phyloP scores from a whole-genome alignment of 1,284 basidiomycete species.

The Wallemia hederae region DNA sequence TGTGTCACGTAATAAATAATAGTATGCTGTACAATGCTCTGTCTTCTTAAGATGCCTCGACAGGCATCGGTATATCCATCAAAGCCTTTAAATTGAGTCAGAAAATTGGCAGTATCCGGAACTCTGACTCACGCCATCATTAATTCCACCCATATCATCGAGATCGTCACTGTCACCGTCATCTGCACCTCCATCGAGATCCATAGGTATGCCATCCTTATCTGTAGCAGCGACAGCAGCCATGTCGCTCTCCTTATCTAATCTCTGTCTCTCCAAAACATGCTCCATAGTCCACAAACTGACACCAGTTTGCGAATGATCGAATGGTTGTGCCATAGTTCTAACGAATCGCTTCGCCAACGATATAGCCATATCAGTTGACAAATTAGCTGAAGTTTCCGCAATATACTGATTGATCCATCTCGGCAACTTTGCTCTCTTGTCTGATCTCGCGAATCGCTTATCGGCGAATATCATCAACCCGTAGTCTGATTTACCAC shows the following conservation, averaged over 20 bases:
- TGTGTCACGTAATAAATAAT: not conserved
- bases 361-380: constrained; percentile 92
- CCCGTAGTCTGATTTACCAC: constrained; percentile 98
- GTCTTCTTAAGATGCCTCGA: not conserved
- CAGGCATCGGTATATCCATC: not conserved
- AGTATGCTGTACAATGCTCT: too few species aligned
- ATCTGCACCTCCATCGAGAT: not conserved
- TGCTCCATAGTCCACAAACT: constrained; percentile 81
- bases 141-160: not conserved
- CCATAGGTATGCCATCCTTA: not conserved
- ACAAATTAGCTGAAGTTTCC: constrained; percentile 83
- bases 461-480: constrained; percentile 99
- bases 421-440: constrained; percentile 79
- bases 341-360: constrained; percentile 91
- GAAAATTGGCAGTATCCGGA: not conserved
- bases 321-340: constrained; percentile 84
- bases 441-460: constrained; percentile 90
- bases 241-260: constrained; percentile 1
- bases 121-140: not conserved
- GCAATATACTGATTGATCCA: constrained; percentile 99
- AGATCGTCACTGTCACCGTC: not conserved
- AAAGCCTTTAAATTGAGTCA: not conserved
- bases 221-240: not conserved
- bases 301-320: constrained; percentile 77
- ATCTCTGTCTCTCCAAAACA: constrained; percentile 43